Conservation (phyloP, 345 rosid genomes). For the Eutrema yunnanense region DNA sequence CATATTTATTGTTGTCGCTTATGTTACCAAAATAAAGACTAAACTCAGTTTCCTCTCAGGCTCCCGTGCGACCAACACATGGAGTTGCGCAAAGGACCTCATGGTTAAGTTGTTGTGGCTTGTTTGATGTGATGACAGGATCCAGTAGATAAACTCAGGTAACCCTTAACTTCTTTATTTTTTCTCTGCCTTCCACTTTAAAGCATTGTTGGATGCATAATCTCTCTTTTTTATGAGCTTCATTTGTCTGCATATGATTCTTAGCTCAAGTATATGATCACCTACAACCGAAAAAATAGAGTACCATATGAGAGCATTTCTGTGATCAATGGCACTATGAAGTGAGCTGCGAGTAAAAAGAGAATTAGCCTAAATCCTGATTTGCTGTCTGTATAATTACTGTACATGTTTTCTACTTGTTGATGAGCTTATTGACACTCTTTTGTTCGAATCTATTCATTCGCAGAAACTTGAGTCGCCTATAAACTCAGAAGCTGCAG, state of each 20-base stretch:
- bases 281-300: background rate
- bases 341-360: background rate
- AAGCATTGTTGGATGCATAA: background rate
- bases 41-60: conserved; percentile 37
- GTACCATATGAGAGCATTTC: background rate
- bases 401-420: background rate
- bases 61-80: conserved; percentile 37
- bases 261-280: background rate
- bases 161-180: background rate
- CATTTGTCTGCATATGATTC: background rate
- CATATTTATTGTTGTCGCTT: background rate
- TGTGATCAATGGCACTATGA: background rate
- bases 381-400: background rate
- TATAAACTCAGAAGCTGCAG: background rate
- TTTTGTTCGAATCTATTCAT: background rate
- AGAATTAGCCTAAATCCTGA: background rate
- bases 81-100: conserved; percentile 49
- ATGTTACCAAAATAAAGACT: background rate
- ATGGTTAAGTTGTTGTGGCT: conserved; percentile 76
- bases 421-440: conserved; percentile 5
- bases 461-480: background rate
- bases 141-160: conserved; percentile 67
- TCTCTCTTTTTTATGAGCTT: background rate
- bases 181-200: background rate
- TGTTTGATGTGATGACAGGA: conserved; percentile 58